These are phyloP conservation scores for Chytridium lagenaria DNA, from an alignment of 371 early-diverging fungal species.

Conservation along the genomic window DNA sequence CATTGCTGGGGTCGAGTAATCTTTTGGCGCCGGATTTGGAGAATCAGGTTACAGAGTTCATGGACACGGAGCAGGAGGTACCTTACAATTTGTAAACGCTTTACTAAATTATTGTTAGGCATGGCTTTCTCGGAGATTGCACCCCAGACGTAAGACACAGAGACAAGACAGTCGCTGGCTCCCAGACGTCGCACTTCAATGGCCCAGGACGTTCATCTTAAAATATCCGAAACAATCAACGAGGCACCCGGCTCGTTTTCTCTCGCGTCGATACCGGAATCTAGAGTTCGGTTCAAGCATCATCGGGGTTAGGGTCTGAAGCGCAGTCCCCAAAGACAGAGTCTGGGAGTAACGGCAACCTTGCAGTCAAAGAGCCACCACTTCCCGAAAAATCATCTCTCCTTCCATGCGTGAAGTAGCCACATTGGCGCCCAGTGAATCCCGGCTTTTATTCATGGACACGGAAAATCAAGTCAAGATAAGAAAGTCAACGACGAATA, in stretches of 20 bases:
- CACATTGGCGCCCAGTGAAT: not conserved
- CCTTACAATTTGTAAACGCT: too few relatives aligned
- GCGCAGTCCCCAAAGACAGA: too few relatives aligned
- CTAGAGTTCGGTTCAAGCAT: not conserved
- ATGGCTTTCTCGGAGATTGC: slow-evolving; percentile 59
- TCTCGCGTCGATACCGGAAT: slow-evolving; percentile 9
- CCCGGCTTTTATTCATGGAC: not conserved
- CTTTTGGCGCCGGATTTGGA: slow-evolving; percentile 60
- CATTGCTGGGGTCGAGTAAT: slow-evolving; percentile 48
- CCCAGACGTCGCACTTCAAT: not conserved
- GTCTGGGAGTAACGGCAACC: too few relatives aligned
- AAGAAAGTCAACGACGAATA: not conserved
- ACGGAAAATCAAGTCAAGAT: not conserved
- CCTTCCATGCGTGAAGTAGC: not conserved
- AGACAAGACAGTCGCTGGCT: slow-evolving; percentile 22
- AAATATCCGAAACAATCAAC: slow-evolving; percentile 21
- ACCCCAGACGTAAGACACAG: slow-evolving; percentile 31
- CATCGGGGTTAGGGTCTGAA: too few relatives aligned
- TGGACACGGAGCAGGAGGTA: slow-evolving; percentile 59
- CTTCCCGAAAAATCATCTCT: not conserved
- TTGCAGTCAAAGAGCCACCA: too few relatives aligned
- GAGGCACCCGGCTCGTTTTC: slow-evolving; percentile 9
- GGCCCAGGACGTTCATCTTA: slow-evolving; percentile 15
- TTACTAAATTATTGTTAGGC: slow-evolving; percentile 41
- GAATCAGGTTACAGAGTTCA: slow-evolving; percentile 41